Percentiles rank a stretch among this genome's conserved stretches.
These are phyloP conservation scores for Cladosporium sp. DNA, from an alignment of 2,329 filamentous ascomycete species.

Conservation along the genomic window DNA sequence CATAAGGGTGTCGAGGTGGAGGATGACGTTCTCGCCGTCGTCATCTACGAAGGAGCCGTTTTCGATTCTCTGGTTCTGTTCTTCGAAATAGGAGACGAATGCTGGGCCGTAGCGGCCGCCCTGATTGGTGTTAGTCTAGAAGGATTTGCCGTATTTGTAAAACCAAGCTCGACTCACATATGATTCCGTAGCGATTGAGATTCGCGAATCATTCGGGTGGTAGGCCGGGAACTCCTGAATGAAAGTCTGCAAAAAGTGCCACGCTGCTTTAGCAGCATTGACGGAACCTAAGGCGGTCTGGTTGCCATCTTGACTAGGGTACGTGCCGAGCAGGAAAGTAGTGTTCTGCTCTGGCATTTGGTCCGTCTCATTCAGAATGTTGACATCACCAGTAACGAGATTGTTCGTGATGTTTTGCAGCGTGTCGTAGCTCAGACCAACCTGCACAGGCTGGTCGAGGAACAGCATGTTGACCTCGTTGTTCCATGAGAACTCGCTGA, in stretches of 20 bases:
- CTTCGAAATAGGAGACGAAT: slow-evolving; percentile 48
- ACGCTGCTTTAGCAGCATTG: slow-evolving; percentile 43
- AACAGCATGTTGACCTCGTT: slow-evolving; percentile 38
- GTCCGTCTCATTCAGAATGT: slow-evolving; percentile 35
- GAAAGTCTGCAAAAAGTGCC: slow-evolving; percentile 59
- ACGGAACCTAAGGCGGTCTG: slow-evolving; percentile 18
- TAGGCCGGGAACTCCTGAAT: slow-evolving; percentile 20
- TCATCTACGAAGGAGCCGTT: too few relatives aligned
- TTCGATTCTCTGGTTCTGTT: slow-evolving; percentile 55
- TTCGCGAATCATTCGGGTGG: slow-evolving; percentile 15
- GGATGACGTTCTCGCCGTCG: slow-evolving; percentile 38
- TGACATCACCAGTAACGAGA: slow-evolving; percentile 30
- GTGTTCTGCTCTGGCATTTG: slow-evolving; percentile 17
- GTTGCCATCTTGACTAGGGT: slow-evolving; percentile 16
- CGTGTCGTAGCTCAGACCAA: too few relatives aligned
- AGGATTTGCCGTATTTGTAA: too few relatives aligned
- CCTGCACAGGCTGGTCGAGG: slow-evolving; percentile 43
- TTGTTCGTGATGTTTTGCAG: slow-evolving; percentile 35
- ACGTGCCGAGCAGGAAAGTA: slow-evolving; percentile 22
- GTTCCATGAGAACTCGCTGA: slow-evolving; percentile 45
- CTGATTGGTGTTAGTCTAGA: too few relatives aligned
- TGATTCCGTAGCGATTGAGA: slow-evolving; percentile 22
- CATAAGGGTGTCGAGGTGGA: slow-evolving; percentile 58
- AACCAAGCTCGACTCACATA: slow-evolving; percentile 18
- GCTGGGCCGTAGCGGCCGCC: slow-evolving; percentile 61